A percentile compares a stretch with the other conserved stretches of the same genome.
Conservation (phyloP, 2,329 filamentous ascomycete species). For the Xylariaceae sp. region DNA sequence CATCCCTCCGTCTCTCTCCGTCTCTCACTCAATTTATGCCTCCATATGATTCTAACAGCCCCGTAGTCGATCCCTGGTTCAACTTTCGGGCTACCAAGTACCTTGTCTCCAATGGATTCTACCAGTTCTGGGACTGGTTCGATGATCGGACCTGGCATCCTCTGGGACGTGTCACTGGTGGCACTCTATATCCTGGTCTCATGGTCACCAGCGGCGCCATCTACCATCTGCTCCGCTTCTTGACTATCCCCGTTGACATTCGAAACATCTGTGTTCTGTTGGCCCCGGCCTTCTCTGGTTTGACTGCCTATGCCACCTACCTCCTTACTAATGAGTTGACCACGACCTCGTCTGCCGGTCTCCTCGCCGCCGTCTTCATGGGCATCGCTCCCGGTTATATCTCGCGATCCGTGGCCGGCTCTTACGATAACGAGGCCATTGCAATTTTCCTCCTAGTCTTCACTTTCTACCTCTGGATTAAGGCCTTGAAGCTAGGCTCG, state of each 20-base stretch:
- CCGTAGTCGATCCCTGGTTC: conserved; percentile 95
- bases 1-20: not conserved
- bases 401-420: conserved; percentile 92
- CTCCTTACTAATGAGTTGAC: conserved; percentile 97
- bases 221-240: conserved; percentile 84
- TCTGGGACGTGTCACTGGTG: conserved; percentile 93
- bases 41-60: not conserved
- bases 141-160: conserved; percentile 99
- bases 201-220: conserved; percentile 99
- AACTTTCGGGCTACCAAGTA: conserved; percentile 99
- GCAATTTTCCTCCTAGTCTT: conserved; percentile 98
- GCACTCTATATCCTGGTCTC: conserved; percentile 95
- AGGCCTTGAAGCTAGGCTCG: conserved; percentile 92
- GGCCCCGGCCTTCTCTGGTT: conserved; percentile 86
- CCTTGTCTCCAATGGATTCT: conserved; percentile 92
- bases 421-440: conserved; percentile 99
- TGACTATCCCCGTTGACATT: conserved; percentile 93
- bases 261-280: conserved; percentile 98
- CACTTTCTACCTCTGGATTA: conserved; percentile 99
- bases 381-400: conserved; percentile 97
- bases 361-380: conserved; percentile 93
- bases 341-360: conserved; percentile 86
- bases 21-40: not conserved
- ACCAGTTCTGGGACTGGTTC: conserved; percentile 99
- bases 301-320: conserved; percentile 90